phyloP scores from a whole-genome alignment of 371 early-diverging fungal genomes.

The Lichtheimia corymbifera region DNA sequence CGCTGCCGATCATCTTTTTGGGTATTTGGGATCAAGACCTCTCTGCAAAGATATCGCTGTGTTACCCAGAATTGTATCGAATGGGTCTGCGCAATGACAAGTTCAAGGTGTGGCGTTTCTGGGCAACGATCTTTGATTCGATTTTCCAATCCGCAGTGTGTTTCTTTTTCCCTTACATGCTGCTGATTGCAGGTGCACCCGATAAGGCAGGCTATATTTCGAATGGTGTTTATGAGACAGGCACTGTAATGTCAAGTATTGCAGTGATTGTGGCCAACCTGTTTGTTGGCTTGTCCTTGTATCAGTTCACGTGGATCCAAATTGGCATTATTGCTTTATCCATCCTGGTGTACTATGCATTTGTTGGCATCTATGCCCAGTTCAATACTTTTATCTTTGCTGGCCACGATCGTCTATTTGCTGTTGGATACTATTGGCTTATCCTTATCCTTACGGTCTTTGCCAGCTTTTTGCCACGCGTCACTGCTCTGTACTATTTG shows the following conservation, averaged over 20 bases:
- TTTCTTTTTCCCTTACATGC: conserved; percentile 73
- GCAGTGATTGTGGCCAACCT: conserved; percentile 81
- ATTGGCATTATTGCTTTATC: conserved; percentile 58
- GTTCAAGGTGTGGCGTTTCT: conserved; percentile 84
- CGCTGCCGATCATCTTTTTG: conserved; percentile 65
- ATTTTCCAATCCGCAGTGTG: conserved; percentile 88
- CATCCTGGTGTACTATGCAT: conserved; percentile 48
- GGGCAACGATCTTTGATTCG: conserved; percentile 81
- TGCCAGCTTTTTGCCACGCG: conserved; percentile 54
- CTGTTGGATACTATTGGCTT: conserved; percentile 56
- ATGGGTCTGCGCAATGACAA: conserved; percentile 84
- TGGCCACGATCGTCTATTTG: conserved; percentile 49
- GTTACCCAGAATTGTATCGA: conserved; percentile 84
- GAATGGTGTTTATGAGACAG: conserved; percentile 72
- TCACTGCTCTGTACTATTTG: conserved; percentile 42
- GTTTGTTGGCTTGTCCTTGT: conserved; percentile 75
- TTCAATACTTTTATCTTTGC: conserved; percentile 42
- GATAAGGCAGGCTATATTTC: conserved; percentile 58
- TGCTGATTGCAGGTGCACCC: conserved; percentile 48
- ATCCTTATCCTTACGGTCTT: conserved; percentile 47
- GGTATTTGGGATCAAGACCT: conserved; percentile 93
- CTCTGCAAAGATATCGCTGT: conserved; percentile 66
- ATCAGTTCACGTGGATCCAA: conserved; percentile 80
- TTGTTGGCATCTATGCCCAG: conserved; percentile 51
- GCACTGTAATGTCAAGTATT: conserved; percentile 77